Evolutionary conservation across 2,329 filamentous ascomycete genomes (phyloP).

Genomic region (Fonsecaea pugnacius): DNA sequence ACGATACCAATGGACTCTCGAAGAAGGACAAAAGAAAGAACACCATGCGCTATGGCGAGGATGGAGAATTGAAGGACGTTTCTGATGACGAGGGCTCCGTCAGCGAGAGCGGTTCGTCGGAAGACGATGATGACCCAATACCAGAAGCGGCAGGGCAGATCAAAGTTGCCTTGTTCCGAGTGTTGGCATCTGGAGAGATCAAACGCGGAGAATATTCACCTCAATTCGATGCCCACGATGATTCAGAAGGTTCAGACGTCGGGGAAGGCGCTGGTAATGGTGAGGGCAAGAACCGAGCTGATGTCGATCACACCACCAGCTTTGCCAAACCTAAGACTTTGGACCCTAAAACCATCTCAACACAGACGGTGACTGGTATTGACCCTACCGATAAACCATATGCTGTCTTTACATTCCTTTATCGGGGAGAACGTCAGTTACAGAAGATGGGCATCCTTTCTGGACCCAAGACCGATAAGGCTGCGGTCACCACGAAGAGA

Average conservation of each 20-base stretch:
- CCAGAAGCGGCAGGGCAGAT: slow-evolving; percentile 96
- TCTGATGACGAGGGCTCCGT: slow-evolving; percentile 70
- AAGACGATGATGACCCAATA: slow-evolving; percentile 79
- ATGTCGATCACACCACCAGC: slow-evolving; percentile 95
- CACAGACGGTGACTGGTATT: slow-evolving; percentile 94
- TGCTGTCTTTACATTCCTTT: slow-evolving; percentile 96
- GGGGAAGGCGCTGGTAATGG: slow-evolving; percentile 55
- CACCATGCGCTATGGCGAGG: slow-evolving; percentile 79
- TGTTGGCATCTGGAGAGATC: slow-evolving; percentile 93
- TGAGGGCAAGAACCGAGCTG: slow-evolving; percentile 70
- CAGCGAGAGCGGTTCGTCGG: slow-evolving; percentile 68
- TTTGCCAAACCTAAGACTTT: slow-evolving; percentile 96
- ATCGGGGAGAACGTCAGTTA: slow-evolving; percentile 91
- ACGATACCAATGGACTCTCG: slow-evolving; percentile 40
- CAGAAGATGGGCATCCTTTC: slow-evolving; percentile 92
- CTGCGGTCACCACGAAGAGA: slow-evolving; percentile 70
- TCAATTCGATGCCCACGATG: slow-evolving; percentile 95
- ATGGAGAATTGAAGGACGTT: slow-evolving; percentile 72
- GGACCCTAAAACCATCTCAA: slow-evolving; percentile 96
- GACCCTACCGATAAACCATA: slow-evolving; percentile 96
- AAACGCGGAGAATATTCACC: slow-evolving; percentile 98
- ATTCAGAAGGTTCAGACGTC: slow-evolving; percentile 68
- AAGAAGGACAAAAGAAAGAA: slow-evolving; percentile 48
- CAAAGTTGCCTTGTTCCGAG: slow-evolving; percentile 94
- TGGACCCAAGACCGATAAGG: slow-evolving; percentile 66